Conservation (phyloP, 2,329 filamentous ascomycete genomes). For the Chaetomium sp. region DNA sequence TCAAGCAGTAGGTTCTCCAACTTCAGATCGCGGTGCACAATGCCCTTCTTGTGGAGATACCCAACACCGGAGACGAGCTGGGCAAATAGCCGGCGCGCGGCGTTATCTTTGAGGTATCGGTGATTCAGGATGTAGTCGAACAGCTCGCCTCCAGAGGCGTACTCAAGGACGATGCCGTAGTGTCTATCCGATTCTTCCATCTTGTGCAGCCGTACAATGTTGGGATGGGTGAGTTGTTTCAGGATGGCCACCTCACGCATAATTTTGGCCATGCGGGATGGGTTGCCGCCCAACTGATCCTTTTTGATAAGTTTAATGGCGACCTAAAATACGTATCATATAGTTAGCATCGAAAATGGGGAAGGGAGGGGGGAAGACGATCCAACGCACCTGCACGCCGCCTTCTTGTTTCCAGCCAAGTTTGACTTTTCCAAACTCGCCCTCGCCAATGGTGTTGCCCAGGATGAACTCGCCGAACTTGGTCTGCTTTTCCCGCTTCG, state of each 20-base stretch:
- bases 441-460: slow-evolving; percentile 92
- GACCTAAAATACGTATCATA: slow-evolving; percentile 47
- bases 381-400: slow-evolving; percentile 60
- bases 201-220: slow-evolving; percentile 94
- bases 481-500: slow-evolving; percentile 62
- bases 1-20: slow-evolving; percentile 92
- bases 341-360: background rate
- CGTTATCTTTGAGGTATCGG: slow-evolving; percentile 88
- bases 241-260: slow-evolving; percentile 95
- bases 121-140: slow-evolving; percentile 99
- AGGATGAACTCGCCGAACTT: slow-evolving; percentile 95
- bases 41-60: slow-evolving; percentile 97
- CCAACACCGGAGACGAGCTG: slow-evolving; percentile 95
- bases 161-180: slow-evolving; percentile 97
- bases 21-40: slow-evolving; percentile 95
- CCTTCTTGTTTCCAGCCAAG: slow-evolving; percentile 97
- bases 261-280: slow-evolving; percentile 87
- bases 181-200: slow-evolving; percentile 98
- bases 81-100: slow-evolving; percentile 84
- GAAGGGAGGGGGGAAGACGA: background rate
- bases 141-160: slow-evolving; percentile 92
- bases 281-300: slow-evolving; percentile 82
- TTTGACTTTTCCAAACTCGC: slow-evolving; percentile 98
- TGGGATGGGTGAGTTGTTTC: slow-evolving; percentile 79
- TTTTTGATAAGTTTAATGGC: slow-evolving; percentile 97